Evolutionary conservation across 768 basidiomycete genomes (phyloP).

Genomic region (Mycena rosella): DNA sequence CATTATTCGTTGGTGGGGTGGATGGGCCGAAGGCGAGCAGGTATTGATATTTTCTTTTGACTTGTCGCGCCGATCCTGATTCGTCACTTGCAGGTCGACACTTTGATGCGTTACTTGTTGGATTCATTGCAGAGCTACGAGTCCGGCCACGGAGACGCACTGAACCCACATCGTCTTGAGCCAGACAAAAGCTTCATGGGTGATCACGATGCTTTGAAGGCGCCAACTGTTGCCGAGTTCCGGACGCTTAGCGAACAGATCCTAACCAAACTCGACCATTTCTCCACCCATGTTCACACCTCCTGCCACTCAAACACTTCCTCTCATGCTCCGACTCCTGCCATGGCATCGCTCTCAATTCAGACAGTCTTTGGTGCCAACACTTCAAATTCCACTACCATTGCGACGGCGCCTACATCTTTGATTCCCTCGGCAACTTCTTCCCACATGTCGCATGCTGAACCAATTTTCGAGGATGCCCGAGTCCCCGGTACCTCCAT

Average conservation of each 20-base stretch:
- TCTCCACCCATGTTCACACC: conserved; percentile 23
- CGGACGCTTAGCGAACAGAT: conserved; percentile 12
- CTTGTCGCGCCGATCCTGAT: background rate
- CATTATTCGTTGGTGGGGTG: conserved; percentile 57
- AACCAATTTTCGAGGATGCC: background rate
- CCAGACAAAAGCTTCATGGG: conserved; percentile 44
- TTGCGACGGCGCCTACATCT: no score
- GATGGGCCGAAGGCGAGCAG: conserved; percentile 54
- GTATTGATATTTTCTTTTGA: conserved; percentile 37
- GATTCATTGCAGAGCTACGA: conserved; percentile 50
- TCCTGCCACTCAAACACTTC: background rate
- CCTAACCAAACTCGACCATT: background rate
- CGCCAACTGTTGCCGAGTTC: conserved; percentile 39
- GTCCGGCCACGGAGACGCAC: conserved; percentile 43
- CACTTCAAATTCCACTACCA: no score
- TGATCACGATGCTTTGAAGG: conserved; percentile 35
- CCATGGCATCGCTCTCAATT: background rate
- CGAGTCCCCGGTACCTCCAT: background rate
- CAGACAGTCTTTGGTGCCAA: no score
- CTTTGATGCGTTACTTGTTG: conserved; percentile 51
- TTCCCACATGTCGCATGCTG: background rate
- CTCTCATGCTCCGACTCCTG: background rate
- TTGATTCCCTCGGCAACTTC: background rate
- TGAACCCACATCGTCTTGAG: conserved; percentile 42
- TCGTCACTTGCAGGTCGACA: conserved; percentile 44